phyloP scores from a whole-genome alignment of 805 yeast species.

The Wickerhamiella allomyrinae region DNA sequence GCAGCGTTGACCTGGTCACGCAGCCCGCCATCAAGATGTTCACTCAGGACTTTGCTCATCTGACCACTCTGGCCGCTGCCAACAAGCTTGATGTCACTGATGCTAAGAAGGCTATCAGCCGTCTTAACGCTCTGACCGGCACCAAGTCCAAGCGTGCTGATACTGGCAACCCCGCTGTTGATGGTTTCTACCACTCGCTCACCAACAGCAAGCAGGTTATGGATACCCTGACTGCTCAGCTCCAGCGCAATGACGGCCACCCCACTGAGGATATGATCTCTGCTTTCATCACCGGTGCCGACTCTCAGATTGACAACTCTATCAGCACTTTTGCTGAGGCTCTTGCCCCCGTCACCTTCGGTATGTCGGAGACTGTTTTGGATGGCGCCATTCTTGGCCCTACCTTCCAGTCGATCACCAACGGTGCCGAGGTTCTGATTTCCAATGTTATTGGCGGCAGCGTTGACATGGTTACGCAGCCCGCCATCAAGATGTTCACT shows the following conservation, averaged over 20 bases:
- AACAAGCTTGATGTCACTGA: slow-evolving; percentile 7
- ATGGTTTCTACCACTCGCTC: slow-evolving; percentile 12
- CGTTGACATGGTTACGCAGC: slow-evolving; percentile 12
- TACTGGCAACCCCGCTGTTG: neutral
- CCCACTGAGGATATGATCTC: slow-evolving; percentile 7
- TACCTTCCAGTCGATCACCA: slow-evolving; percentile 16
- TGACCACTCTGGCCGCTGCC: slow-evolving; percentile 12
- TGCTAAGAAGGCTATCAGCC: slow-evolving; percentile 1
- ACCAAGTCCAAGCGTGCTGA: neutral
- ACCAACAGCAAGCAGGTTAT: slow-evolving; percentile 13
- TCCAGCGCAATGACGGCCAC: slow-evolving; percentile 7
- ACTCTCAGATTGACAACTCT: slow-evolving; percentile 18
- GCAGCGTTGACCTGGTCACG: slow-evolving; percentile 13
- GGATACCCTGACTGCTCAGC: slow-evolving; percentile 14
- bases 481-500: slow-evolving; percentile 9
- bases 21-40: slow-evolving; percentile 3
- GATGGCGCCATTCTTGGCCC: slow-evolving; percentile 12
- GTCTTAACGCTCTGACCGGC: neutral
- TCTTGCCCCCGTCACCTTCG: slow-evolving; percentile 3
- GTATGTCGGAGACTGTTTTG: slow-evolving; percentile 2
- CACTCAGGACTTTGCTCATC: slow-evolving; percentile 7
- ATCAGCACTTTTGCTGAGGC: slow-evolving; percentile 2
- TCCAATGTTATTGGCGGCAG: slow-evolving; percentile 11
- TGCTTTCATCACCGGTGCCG: slow-evolving; percentile 16
- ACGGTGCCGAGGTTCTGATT: slow-evolving; percentile 18